phyloP scores from a whole-genome alignment of 176 grass and related monocot genomes.

The Triticum timopheevii region DNA sequence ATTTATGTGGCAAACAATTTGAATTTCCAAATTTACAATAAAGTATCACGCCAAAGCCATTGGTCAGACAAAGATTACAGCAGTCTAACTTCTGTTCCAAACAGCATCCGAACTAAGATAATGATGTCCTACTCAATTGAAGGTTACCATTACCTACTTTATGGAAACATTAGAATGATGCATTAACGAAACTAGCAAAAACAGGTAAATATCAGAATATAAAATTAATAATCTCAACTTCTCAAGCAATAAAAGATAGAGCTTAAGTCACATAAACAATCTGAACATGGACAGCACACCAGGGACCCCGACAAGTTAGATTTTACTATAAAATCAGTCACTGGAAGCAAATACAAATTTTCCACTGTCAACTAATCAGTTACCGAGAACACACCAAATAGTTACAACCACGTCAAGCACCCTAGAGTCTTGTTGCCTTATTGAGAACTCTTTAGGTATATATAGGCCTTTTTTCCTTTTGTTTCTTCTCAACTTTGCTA shows the following conservation, averaged over 20 bases:
- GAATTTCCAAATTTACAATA: background rate
- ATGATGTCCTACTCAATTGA: background rate
- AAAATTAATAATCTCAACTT: background rate
- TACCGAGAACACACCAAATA: background rate
- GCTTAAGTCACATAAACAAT: background rate
- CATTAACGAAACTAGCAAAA: background rate
- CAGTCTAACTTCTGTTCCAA: background rate
- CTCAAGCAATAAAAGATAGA: background rate
- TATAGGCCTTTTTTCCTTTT: background rate
- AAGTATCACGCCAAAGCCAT: background rate
- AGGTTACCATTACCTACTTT: background rate
- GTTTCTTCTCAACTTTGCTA: background rate
- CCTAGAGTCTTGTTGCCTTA: background rate
- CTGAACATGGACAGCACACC: background rate
- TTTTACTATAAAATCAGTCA: background rate
- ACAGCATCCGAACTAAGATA: background rate
- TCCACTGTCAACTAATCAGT: background rate
- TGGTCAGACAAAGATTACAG: background rate
- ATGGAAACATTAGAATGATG: background rate
- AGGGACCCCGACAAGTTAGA: background rate
- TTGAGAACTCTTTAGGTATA: background rate
- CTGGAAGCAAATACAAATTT: background rate
- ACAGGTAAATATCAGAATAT: background rate
- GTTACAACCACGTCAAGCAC: background rate
- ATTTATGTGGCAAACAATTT: background rate